These are phyloP conservation scores for Sungouiozyma intestinalis DNA, from an alignment of 805 yeast genomes.

Conservation along the genomic window DNA sequence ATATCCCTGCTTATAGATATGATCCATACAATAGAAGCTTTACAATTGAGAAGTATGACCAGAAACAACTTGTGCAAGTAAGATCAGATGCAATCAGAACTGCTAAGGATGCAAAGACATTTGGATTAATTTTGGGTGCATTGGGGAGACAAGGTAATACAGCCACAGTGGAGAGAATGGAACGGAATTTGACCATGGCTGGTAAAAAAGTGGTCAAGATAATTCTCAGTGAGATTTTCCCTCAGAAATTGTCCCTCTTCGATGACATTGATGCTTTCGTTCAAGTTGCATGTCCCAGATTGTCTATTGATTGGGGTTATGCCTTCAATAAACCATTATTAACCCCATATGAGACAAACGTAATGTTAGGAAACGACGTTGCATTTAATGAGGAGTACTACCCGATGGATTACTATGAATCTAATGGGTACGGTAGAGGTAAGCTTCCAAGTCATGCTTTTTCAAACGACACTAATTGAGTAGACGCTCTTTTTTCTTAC, in stretches of 20 bases:
- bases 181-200: slow-evolving; percentile 37
- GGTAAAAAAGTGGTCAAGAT: slow-evolving; percentile 72
- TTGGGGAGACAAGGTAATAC: slow-evolving; percentile 93
- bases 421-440: slow-evolving; percentile 89
- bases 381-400: slow-evolving; percentile 57
- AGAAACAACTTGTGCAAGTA: slow-evolving; percentile 64
- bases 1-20: slow-evolving; percentile 81
- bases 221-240: slow-evolving; percentile 85
- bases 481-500: not conserved
- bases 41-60: slow-evolving; percentile 82
- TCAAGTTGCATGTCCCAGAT: slow-evolving; percentile 94
- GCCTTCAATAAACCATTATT: slow-evolving; percentile 86
- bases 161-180: slow-evolving; percentile 58
- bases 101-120: slow-evolving; percentile 49
- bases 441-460: slow-evolving; percentile 40
- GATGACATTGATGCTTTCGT: slow-evolving; percentile 91
- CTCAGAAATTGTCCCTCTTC: slow-evolving; percentile 83
- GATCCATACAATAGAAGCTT: slow-evolving; percentile 92
- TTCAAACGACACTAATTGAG: not conserved
- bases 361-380: slow-evolving; percentile 62
- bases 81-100: slow-evolving; percentile 62
- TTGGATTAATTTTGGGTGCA: slow-evolving; percentile 86
- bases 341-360: slow-evolving; percentile 96
- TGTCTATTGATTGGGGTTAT: slow-evolving; percentile 97
- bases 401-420: slow-evolving; percentile 93